Percentiles rank a stretch among this genome's conserved stretches.
Evolutionary conservation across 345 rosid genomes (phyloP).

Genomic region (Eucalyptus leucophloia): DNA sequence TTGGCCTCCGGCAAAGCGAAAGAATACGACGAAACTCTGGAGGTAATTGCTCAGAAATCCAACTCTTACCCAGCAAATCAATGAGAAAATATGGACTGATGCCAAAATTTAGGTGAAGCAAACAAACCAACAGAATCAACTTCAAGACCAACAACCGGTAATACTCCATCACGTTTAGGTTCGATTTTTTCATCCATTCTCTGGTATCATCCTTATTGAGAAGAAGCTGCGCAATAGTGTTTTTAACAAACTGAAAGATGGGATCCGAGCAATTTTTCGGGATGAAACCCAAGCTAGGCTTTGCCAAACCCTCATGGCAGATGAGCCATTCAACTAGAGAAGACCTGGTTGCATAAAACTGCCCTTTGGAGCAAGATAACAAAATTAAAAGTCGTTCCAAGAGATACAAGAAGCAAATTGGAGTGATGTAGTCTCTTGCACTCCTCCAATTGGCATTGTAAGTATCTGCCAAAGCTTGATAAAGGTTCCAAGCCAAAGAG

Average conservation of each 20-base stretch:
- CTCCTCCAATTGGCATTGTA: slow-evolving; percentile 16
- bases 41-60: slow-evolving; percentile 2
- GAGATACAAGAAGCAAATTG: slow-evolving; percentile 29
- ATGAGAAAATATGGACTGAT: background rate
- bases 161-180: background rate
- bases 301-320: background rate
- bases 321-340: slow-evolving; percentile 28
- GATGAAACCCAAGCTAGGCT: background rate
- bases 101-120: slow-evolving; percentile 19
- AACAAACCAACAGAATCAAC: slow-evolving; percentile 12
- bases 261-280: background rate
- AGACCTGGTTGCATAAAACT: slow-evolving; percentile 4
- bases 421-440: slow-evolving; percentile 13
- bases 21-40: background rate
- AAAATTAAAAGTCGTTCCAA: slow-evolving; percentile 20
- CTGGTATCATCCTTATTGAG: background rate
- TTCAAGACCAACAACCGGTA: slow-evolving; percentile 13
- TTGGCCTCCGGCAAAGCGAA: background rate
- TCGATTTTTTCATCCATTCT: slow-evolving; percentile 6
- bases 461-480: slow-evolving; percentile 11
- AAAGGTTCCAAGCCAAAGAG: background rate
- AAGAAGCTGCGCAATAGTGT: background rate
- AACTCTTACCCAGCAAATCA: background rate
- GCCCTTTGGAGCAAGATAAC: background rate
- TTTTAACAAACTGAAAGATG: background rate